These are phyloP conservation scores for Acrodontium crateriforme DNA, from an alignment of 2,329 filamentous ascomycete genomes.

Conservation along the genomic window DNA sequence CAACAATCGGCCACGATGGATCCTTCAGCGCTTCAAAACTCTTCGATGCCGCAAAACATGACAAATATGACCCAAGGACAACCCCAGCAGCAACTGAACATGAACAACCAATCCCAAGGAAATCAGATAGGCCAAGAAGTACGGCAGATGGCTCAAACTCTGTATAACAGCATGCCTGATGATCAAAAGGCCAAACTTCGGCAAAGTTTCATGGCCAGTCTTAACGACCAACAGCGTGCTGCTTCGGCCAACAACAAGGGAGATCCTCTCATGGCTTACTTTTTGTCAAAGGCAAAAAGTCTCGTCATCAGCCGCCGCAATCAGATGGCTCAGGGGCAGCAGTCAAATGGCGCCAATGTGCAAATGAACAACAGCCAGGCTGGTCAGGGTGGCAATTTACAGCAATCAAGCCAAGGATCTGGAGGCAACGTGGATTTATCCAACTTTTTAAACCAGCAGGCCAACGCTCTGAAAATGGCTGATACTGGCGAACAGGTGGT, in stretches of 20 bases:
- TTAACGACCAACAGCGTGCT: conserved; percentile 14
- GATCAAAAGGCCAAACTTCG: conserved; percentile 12
- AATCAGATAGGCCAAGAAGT: conserved; percentile 9
- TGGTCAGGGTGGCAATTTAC: conserved; percentile 20
- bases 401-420: conserved; percentile 25
- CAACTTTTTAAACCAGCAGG: conserved; percentile 46
- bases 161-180: conserved; percentile 13
- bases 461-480: conserved; percentile 46
- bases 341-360: conserved; percentile 7
- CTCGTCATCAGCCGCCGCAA: conserved; percentile 4
- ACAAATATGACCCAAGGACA: conserved; percentile 6
- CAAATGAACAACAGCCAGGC: conserved; percentile 22
- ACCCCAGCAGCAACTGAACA: conserved; percentile 6
- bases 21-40: conserved; percentile 12
- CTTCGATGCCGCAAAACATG: conserved; percentile 6
- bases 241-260: conserved; percentile 3
- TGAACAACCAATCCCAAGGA: conserved; percentile 5
- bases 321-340: conserved; percentile 2
- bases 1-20: conserved; percentile 11
- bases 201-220: conserved; percentile 8
- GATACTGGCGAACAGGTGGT: conserved; percentile 50
- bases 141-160: conserved; percentile 7
- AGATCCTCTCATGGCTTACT: conserved; percentile 13
- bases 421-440: conserved; percentile 32
- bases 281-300: conserved; percentile 9